A percentile compares a stretch with the other conserved stretches of the same genome.
Evolutionary conservation across 73 alveolate genomes (phyloP).

Genomic region (Blepharisma japonicum): DNA sequence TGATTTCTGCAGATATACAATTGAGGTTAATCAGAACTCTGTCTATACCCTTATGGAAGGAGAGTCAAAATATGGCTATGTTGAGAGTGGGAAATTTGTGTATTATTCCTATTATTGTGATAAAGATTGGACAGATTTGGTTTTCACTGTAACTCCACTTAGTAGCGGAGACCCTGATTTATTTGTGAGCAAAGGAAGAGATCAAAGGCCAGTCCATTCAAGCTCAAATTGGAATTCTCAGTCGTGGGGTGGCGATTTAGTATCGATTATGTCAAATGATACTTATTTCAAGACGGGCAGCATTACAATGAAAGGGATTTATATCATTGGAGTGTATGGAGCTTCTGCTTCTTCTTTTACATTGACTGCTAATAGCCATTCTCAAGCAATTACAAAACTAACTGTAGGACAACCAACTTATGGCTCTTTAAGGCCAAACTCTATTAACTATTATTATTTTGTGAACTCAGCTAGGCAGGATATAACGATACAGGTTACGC

Average conservation of each 20-base stretch:
- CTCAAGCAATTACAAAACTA: neutral
- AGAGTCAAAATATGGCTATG: neutral
- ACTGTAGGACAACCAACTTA: neutral
- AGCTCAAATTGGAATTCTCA: constrained; percentile 17
- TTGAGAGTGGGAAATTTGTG: neutral
- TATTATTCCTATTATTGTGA: constrained; percentile 21
- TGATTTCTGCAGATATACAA: neutral
- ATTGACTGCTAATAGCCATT: neutral
- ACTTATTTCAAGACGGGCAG: neutral
- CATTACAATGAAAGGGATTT: constrained; percentile 23
- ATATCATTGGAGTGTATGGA: constrained; percentile 15
- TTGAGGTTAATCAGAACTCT: neutral
- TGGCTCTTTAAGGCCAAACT: neutral
- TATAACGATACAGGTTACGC: constrained; percentile 3
- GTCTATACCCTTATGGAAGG: constrained; percentile 5
- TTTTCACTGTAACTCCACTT: constrained; percentile 23
- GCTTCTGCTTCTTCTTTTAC: constrained; percentile 17
- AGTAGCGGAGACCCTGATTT: constrained; percentile 24
- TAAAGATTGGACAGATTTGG: neutral
- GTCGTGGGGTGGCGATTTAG: constrained; percentile 26
- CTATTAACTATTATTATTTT: neutral
- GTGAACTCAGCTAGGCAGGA: neutral
- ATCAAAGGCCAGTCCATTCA: neutral
- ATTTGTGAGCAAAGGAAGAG: constrained; percentile 24
- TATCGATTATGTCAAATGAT: constrained; percentile 12